Base-by-base conservation (phyloP, 345 rosid genomes). In the Melaleuca quinquenervia region DNA sequence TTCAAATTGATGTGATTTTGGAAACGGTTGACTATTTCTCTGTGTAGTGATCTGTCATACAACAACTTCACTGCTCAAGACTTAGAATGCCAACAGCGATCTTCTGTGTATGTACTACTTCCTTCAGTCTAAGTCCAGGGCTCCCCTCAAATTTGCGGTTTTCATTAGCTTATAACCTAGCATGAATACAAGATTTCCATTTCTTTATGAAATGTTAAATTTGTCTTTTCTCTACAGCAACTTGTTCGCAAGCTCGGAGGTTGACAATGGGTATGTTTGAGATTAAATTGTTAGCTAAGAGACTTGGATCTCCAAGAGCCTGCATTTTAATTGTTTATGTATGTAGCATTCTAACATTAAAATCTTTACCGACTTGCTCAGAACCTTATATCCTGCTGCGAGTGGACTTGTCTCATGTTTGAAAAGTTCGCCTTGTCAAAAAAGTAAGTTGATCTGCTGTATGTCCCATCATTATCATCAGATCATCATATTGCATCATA, bases 361-460 rank as follows among this genome's bases (percentile, higher is more conserved):
- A 58, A 27, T 85, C 50, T 75, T 27, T 48, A 0, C 9, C 75
- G 27, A 32, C 32, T 50, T 85, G 0, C 1, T 74, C 78, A 64
- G 78, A 64, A 64, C 0, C 0, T 32, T 22, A 8, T 64, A 64
- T 64, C 12, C 78, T 8, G 24, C 78, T 6, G 7, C 24, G 45
- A 85, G 50, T 29, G 82, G 50, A 8, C 48, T 54, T 29, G 58
- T 7, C 60, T 2, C 84, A n/a, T 85, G 87, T 80, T 49, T 85
- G 56, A 22, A 36, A 29, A 56, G 5, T 29, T 5, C 1, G 7
- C n/a, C 1, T 10, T 85, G 87, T 56, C 50, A 1, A n/a, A 6
- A 50, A 49, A 85, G 87, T 85, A 54, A 82, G 87, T 85, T 64
- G 45, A 32, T 64, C 44, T 29, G 24, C 45, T 32, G 45, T 64